Conservation (phyloP, 768 basidiomycete genomes). For the Kwoniella shandongensis region DNA sequence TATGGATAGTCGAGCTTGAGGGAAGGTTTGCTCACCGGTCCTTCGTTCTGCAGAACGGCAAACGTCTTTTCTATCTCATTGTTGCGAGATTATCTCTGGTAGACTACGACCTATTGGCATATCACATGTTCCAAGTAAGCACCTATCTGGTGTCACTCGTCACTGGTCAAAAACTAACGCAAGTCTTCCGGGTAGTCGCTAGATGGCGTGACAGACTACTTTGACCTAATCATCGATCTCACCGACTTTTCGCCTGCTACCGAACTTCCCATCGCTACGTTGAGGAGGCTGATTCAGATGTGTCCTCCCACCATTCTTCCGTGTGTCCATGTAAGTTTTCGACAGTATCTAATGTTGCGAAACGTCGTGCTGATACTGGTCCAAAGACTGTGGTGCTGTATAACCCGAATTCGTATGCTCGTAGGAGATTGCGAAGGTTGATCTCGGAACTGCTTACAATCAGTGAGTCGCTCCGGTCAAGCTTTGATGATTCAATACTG, state of each 20-base stretch:
- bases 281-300: conserved; percentile 32
- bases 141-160: too few species aligned
- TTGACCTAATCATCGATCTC: conserved; percentile 44
- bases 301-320: conserved; percentile 36
- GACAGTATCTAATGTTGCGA: neutral
- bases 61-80: conserved; percentile 46
- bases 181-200: too few species aligned
- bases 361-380: neutral
- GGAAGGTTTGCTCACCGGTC: too few species aligned
- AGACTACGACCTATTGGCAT: conserved; percentile 43
- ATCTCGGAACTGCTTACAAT: conserved; percentile 27
- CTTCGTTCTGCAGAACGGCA: conserved; percentile 31
- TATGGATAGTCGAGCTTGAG: neutral
- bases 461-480: conserved; percentile 22
- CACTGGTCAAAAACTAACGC: too few species aligned
- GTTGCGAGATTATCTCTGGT: conserved; percentile 29
- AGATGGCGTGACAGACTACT: conserved; percentile 39
- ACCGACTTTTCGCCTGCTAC: conserved; percentile 37
- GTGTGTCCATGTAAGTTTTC: conserved; percentile 28
- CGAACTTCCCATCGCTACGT: conserved; percentile 40
- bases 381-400: conserved; percentile 38
- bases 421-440: conserved; percentile 26
- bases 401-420: conserved; percentile 43
- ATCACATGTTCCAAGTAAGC: conserved; percentile 40
- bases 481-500: too few species aligned